phyloP scores from a whole-genome alignment of 192 early-diverging fungal species.

The Linnemannia zychae region DNA sequence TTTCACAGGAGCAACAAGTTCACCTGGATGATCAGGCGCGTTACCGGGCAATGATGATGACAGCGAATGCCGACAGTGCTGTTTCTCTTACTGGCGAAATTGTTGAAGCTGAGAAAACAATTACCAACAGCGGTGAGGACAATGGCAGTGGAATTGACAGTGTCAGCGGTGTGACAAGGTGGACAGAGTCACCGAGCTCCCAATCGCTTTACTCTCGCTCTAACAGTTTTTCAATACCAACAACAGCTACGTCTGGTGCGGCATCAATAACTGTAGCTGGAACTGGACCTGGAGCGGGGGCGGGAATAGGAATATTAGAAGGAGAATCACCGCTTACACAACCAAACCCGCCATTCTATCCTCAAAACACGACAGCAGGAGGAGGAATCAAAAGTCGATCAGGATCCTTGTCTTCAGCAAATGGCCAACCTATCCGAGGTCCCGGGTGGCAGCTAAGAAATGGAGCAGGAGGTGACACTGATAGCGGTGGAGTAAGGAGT shows the following conservation, averaged over 20 bases:
- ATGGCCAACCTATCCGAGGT: neutral
- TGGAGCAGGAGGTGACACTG: too few relatives aligned
- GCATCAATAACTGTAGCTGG: neutral
- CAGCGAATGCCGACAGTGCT: constrained; percentile 3
- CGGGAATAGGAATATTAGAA: neutral
- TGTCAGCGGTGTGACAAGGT: neutral
- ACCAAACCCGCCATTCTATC: neutral
- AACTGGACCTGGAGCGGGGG: neutral
- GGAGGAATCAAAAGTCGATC: constrained; percentile 15
- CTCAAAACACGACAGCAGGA: neutral
- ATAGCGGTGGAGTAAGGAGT: neutral
- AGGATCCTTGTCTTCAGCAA: constrained; percentile 12
- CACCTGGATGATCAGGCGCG: neutral
- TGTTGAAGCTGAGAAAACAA: neutral
- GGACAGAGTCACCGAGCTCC: neutral
- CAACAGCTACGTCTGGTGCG: neutral
- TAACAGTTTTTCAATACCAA: neutral
- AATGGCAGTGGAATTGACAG: neutral
- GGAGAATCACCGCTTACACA: neutral
- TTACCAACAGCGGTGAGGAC: neutral
- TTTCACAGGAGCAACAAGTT: neutral
- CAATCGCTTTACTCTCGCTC: neutral
- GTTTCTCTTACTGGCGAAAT: constrained; percentile 8
- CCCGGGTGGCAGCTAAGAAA: neutral
- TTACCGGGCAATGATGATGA: neutral